Percentiles rank a stretch among this genome's conserved stretches.
These are phyloP conservation scores for Boletus tomentosulus DNA, from an alignment of 768 basidiomycete genomes.

Conservation along the genomic window DNA sequence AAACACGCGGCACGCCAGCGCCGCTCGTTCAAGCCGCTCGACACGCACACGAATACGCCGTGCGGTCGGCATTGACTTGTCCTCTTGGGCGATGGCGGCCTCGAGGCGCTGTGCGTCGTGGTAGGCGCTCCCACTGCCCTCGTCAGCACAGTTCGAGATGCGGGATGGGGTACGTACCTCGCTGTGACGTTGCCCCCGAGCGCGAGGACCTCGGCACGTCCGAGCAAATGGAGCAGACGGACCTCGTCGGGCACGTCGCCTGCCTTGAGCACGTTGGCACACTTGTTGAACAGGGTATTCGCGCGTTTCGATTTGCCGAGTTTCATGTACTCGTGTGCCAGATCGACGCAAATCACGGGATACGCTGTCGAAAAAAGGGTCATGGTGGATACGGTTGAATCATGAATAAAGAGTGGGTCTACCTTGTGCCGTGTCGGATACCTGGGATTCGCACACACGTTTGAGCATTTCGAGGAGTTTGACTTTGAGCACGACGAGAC, in stretches of 20 bases:
- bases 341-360: conserved; percentile 57
- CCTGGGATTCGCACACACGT: conserved; percentile 51
- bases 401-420: not conserved
- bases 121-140: conserved; percentile 47
- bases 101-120: conserved; percentile 54
- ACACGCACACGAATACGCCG: conserved; percentile 60
- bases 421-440: conserved; percentile 47
- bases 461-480: conserved; percentile 62
- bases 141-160: not conserved
- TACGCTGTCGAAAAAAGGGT: conserved; percentile 41
- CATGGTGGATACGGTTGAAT: not conserved
- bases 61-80: conserved; percentile 46
- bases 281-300: conserved; percentile 56
- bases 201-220: conserved; percentile 64
- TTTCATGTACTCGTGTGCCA: conserved; percentile 75
- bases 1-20: conserved; percentile 66
- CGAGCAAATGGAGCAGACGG: conserved; percentile 52
- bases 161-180: conserved; percentile 41
- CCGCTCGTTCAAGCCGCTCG: conserved; percentile 60
- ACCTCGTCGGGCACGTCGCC: conserved; percentile 48
- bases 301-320: conserved; percentile 76
- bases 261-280: conserved; percentile 43
- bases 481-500: conserved; percentile 60
- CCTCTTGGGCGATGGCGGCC: conserved; percentile 36
- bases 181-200: conserved; percentile 51